Percentiles rank a stretch among this genome's conserved stretches.
These are phyloP conservation scores for Fusarium armeniacum DNA, from an alignment of 2,329 filamentous ascomycete genomes.

Conservation along the genomic window DNA sequence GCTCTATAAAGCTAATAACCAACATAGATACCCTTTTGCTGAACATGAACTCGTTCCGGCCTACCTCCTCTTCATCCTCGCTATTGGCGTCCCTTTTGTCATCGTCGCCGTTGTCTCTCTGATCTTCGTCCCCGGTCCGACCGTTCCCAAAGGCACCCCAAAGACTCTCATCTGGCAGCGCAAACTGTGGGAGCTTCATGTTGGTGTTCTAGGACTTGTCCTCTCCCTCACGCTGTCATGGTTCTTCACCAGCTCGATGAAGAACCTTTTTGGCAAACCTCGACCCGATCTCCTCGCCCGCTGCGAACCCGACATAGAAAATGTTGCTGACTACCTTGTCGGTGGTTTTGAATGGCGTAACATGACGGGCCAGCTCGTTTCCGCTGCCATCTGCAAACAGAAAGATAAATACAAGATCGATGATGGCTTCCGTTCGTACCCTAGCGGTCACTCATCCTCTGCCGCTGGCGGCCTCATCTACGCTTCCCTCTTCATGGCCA, in stretches of 20 bases:
- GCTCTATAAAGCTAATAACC: constrained; percentile 13
- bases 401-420: constrained; percentile 72
- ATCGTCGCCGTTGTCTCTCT: constrained; percentile 79
- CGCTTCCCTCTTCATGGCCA: constrained; percentile 87
- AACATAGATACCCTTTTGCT: constrained; percentile 75
- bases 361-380: constrained; percentile 76
- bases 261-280: constrained; percentile 78
- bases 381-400: constrained; percentile 80
- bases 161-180: constrained; percentile 78
- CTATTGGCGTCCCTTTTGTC: constrained; percentile 73
- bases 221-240: constrained; percentile 79
- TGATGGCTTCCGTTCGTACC: constrained; percentile 87
- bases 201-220: constrained; percentile 84
- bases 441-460: constrained; percentile 70
- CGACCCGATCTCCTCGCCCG: constrained; percentile 86
- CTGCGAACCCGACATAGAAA: constrained; percentile 80
- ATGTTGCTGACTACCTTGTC: constrained; percentile 72
- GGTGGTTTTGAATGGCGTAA: constrained; percentile 69
- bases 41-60: constrained; percentile 79
- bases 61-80: constrained; percentile 73
- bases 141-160: constrained; percentile 73
- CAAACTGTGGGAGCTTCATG: constrained; percentile 92
- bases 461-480: constrained; percentile 86
- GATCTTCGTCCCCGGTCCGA: constrained; percentile 78
- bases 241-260: constrained; percentile 87